phyloP scores from a whole-genome alignment of 495 filamentous ascomycete genomes.

The Penicillium steckii region DNA sequence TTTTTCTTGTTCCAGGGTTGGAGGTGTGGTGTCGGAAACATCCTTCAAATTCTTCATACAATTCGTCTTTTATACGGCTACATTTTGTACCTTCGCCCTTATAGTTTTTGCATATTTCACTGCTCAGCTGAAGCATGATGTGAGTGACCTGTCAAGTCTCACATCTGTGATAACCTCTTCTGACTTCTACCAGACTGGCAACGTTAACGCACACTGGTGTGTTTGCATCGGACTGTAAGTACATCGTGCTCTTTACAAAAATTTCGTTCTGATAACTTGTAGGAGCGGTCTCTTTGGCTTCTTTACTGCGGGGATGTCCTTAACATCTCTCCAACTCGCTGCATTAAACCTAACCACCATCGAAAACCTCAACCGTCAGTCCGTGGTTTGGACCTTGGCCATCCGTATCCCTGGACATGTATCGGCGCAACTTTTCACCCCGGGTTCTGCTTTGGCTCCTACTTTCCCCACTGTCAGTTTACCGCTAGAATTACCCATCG shows the following conservation, averaged over 20 bases:
- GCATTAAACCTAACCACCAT: conserved; percentile 76
- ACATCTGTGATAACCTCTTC: neutral
- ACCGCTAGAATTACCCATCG: conserved; percentile 25
- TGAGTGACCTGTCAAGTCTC: conserved; percentile 13
- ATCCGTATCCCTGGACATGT: conserved; percentile 62
- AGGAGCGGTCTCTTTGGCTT: conserved; percentile 69
- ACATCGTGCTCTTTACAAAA: neutral
- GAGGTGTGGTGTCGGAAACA: conserved; percentile 81
- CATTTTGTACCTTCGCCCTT: conserved; percentile 66
- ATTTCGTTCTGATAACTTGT: conserved; percentile 14
- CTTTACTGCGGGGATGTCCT: conserved; percentile 72
- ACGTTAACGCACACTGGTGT: conserved; percentile 50
- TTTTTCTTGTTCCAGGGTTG: conserved; percentile 54
- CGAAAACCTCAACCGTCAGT: conserved; percentile 64
- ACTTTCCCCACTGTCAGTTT: conserved; percentile 50
- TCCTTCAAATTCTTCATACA: conserved; percentile 90
- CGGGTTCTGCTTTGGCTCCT: conserved; percentile 37
- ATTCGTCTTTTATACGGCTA: conserved; percentile 67
- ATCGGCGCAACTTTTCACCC: conserved; percentile 34
- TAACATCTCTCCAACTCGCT: conserved; percentile 66
- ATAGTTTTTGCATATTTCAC: conserved; percentile 58
- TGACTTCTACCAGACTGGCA: conserved; percentile 22
- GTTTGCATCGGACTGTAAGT: conserved; percentile 57
- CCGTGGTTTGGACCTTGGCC: conserved; percentile 69
- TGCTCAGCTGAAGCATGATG: conserved; percentile 42